Evolutionary conservation across 2,329 filamentous ascomycete genomes (phyloP).

Genomic region (Fusarium sp.): DNA sequence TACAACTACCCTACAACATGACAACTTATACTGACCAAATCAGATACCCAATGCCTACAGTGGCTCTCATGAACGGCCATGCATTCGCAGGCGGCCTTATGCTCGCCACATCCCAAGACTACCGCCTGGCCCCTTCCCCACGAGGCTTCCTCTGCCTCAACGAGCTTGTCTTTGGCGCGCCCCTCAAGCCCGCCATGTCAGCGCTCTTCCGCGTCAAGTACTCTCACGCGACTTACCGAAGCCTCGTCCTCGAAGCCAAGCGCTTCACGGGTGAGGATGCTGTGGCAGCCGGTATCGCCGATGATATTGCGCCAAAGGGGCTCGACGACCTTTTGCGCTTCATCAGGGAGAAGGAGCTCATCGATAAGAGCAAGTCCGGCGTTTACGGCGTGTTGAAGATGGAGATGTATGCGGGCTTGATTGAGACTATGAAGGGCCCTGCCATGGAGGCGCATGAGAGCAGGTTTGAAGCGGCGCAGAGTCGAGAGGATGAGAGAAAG

Average conservation of each 20-base stretch:
- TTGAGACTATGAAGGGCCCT: conserved; percentile 68
- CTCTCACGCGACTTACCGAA: conserved; percentile 66
- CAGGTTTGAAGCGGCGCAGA: conserved; percentile 58
- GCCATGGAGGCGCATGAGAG: conserved; percentile 63
- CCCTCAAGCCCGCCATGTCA: conserved; percentile 80
- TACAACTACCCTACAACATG: neutral
- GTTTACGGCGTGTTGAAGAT: conserved; percentile 79
- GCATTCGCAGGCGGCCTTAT: conserved; percentile 86
- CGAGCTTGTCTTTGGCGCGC: conserved; percentile 82
- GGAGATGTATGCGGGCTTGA: conserved; percentile 79
- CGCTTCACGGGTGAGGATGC: conserved; percentile 75
- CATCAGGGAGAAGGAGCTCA: conserved; percentile 69
- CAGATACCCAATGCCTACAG: conserved; percentile 81
- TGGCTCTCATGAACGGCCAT: conserved; percentile 84
- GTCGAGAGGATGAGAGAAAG: conserved; percentile 57
- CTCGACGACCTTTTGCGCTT: conserved; percentile 72
- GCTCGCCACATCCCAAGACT: conserved; percentile 85
- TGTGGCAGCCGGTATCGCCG: conserved; percentile 75
- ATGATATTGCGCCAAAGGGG: conserved; percentile 70
- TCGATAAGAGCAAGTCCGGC: conserved; percentile 71
- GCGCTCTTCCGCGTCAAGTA: conserved; percentile 80
- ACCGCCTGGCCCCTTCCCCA: conserved; percentile 78
- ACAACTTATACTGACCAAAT: neutral
- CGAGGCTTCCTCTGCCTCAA: conserved; percentile 84
- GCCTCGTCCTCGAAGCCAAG: conserved; percentile 78